Conservation (phyloP, 1,139 yeast species). For the Barnettozyma hawaiiensis region DNA sequence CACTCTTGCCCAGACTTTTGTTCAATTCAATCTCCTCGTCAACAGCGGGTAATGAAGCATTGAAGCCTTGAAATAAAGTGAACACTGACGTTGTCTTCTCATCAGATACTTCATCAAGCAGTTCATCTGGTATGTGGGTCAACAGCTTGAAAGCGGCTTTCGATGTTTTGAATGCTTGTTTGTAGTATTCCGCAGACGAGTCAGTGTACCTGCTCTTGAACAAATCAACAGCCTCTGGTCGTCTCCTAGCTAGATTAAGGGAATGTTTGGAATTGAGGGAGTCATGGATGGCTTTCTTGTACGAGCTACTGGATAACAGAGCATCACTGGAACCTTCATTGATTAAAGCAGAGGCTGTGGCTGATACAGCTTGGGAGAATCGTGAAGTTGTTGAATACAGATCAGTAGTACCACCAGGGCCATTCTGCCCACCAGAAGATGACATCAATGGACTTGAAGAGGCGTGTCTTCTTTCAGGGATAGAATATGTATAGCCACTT, state of each 20-base stretch:
- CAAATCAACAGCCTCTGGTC: constrained; percentile 19
- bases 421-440: constrained; percentile 5
- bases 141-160: constrained; percentile 41
- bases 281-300: constrained; percentile 44
- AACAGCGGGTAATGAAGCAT: constrained; percentile 47
- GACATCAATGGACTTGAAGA: constrained; percentile 3
- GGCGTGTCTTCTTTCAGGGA: too few species aligned
- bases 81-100: constrained; percentile 24
- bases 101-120: constrained; percentile 46
- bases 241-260: constrained; percentile 17
- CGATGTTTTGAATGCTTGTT: constrained; percentile 27
- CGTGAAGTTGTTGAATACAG: constrained; percentile 25
- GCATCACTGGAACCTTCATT: constrained; percentile 28
- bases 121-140: constrained; percentile 49
- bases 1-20: constrained; percentile 15
- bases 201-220: constrained; percentile 27
- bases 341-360: constrained; percentile 42
- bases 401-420: constrained; percentile 22
- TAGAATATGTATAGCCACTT: too few species aligned
- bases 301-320: constrained; percentile 35
- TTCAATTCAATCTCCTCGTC: constrained; percentile 32
- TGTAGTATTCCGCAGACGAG: constrained; percentile 28
- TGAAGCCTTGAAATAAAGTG: constrained; percentile 63
- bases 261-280: constrained; percentile 30
- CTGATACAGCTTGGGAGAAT: constrained; percentile 36